These are phyloP conservation scores for Leccinum disarticulatum DNA, from an alignment of 768 basidiomycete species.

Conservation along the genomic window DNA sequence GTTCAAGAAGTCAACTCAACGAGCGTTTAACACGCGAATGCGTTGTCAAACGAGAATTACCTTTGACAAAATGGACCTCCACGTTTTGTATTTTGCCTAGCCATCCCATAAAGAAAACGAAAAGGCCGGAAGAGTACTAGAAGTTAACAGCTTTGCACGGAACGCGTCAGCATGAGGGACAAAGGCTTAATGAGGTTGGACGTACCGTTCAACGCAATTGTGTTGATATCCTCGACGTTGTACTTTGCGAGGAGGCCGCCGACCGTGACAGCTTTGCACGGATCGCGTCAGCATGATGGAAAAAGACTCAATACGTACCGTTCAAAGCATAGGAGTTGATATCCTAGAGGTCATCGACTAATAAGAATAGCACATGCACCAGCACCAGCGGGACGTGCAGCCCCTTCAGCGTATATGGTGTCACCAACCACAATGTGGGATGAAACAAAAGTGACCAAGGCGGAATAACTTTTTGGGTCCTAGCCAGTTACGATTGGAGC, in stretches of 20 bases:
- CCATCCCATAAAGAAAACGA: background rate
- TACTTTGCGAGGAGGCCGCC: no score
- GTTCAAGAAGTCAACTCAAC: background rate
- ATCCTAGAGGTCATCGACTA: conserved; percentile 45
- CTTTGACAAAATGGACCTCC: conserved; percentile 58
- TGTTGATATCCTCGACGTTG: no score
- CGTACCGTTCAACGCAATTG: no score
- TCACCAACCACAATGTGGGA: conserved; percentile 81
- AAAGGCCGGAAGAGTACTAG: background rate
- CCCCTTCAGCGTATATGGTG: conserved; percentile 95
- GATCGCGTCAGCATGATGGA: no score
- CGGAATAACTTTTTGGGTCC: conserved; percentile 36
- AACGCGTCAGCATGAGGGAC: no score
- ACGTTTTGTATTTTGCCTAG: conserved; percentile 54
- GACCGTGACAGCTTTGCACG: no score
- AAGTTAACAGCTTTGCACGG: background rate
- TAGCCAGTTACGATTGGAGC: conserved; percentile 28
- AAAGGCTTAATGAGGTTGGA: no score
- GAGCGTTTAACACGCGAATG: background rate
- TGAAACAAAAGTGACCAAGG: conserved; percentile 26
- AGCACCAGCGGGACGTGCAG: conserved; percentile 92
- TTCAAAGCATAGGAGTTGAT: no score
- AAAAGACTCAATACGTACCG: no score
- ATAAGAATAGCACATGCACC: conserved; percentile 94
- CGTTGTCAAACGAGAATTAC: conserved; percentile 31